Conservation (phyloP, 1,284 basidiomycete species). For the Pyrrhoderma lamaoense region DNA sequence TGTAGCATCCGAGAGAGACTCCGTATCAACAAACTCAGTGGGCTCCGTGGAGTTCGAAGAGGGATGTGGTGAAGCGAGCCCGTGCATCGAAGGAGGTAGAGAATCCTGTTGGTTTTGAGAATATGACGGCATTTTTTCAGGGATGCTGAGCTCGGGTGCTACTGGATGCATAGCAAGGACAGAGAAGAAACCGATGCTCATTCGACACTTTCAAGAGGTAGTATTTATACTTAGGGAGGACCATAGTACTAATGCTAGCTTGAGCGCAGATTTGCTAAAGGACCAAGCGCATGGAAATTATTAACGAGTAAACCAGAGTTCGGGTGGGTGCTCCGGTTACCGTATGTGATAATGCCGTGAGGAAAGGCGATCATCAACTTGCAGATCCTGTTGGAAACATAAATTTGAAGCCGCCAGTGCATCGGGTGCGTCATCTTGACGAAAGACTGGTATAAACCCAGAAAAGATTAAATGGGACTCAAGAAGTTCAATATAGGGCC, state of each 20-base stretch:
- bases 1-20: not conserved
- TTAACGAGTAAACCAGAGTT: conserved; percentile 10
- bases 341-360: conserved; percentile 6
- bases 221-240: conserved; percentile 13
- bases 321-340: conserved; percentile 12
- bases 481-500: too few species aligned
- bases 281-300: conserved; percentile 1
- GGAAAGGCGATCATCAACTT: conserved; percentile 7
- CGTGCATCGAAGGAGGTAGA: not conserved
- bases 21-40: not conserved
- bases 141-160: not conserved
- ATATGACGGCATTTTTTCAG: not conserved
- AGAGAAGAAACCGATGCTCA: not conserved
- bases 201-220: not conserved
- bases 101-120: not conserved
- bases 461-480: too few species aligned
- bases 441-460: too few species aligned
- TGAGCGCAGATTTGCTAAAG: too few species aligned
- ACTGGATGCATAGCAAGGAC: conserved; percentile 1
- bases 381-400: conserved; percentile 12
- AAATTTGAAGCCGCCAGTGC: conserved; percentile 2
- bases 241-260: conserved; percentile 2
- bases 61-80: not conserved
- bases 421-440: too few species aligned
- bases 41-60: not conserved